Conservation (phyloP, 1,284 basidiomycete genomes). For the Malassezia sympodialis region DNA sequence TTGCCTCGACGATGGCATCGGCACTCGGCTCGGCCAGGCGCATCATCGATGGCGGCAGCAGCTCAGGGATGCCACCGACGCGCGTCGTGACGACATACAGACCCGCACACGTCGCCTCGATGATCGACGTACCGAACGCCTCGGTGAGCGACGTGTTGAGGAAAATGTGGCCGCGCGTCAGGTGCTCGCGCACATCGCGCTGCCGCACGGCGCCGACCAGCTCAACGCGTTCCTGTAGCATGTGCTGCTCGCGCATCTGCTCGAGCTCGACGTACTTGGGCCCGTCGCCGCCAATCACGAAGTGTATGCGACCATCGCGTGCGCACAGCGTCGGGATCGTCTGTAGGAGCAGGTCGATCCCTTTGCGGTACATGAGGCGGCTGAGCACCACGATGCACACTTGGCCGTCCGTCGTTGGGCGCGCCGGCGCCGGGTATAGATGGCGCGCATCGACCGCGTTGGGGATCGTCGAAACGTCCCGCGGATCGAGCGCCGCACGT, state of each 20-base stretch:
- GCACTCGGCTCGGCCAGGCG: slow-evolving; percentile 85
- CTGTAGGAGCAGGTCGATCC: slow-evolving; percentile 85
- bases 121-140: slow-evolving; percentile 86
- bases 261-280: slow-evolving; percentile 89
- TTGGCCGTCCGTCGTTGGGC: slow-evolving; percentile 5
- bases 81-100: slow-evolving; percentile 86
- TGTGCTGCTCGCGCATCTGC: slow-evolving; percentile 85
- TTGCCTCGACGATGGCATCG: slow-evolving; percentile 67
- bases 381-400: slow-evolving; percentile 71
- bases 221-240: slow-evolving; percentile 79
- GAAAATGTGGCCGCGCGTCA: slow-evolving; percentile 75
- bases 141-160: slow-evolving; percentile 93
- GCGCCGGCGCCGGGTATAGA: slow-evolving; percentile 59
- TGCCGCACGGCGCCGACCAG: slow-evolving; percentile 73
- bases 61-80: slow-evolving; percentile 91
- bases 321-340: slow-evolving; percentile 81
- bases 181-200: slow-evolving; percentile 70
- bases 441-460: slow-evolving; percentile 82
- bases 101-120: slow-evolving; percentile 90
- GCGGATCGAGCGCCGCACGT: slow-evolving; percentile 56
- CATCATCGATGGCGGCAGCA: slow-evolving; percentile 84
- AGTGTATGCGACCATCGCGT: slow-evolving; percentile 70
- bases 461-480: slow-evolving; percentile 57
- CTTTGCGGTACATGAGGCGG: slow-evolving; percentile 90
- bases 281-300: slow-evolving; percentile 81